Evolutionary conservation across 306 rosid species (phyloP).

Genomic region (Sesbania bispinosa): DNA sequence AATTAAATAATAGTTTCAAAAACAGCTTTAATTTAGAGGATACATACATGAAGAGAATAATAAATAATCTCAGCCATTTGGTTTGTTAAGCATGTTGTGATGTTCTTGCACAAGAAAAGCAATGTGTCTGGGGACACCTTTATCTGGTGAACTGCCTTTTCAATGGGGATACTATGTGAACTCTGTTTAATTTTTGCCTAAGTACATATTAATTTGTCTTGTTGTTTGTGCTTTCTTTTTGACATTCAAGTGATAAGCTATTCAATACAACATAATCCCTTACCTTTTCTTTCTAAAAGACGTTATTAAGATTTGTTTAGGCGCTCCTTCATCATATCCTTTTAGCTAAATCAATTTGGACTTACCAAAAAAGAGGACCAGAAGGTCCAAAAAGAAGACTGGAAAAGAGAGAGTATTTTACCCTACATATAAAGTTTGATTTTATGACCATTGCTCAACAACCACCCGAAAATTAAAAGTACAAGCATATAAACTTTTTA

Average conservation of each 20-base stretch:
- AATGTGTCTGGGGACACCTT: constrained; percentile 46
- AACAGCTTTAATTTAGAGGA: constrained; percentile 24
- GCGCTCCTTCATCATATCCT: constrained; percentile 52
- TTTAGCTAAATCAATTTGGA: constrained; percentile 49
- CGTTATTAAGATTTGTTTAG: constrained; percentile 41
- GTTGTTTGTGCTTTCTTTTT: constrained; percentile 65
- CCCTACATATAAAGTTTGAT: constrained; percentile 65
- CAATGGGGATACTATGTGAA: constrained; percentile 49
- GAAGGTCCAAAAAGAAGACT: constrained; percentile 74
- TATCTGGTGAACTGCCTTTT: constrained; percentile 42
- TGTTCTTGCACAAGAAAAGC: constrained; percentile 43
- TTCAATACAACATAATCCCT: constrained; percentile 38
- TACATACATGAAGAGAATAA: constrained; percentile 4
- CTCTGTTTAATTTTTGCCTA: constrained; percentile 34
- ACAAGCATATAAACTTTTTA: constrained; percentile 47
- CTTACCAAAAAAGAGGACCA: constrained; percentile 50
- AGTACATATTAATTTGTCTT: constrained; percentile 63
- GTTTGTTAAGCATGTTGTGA: constrained; percentile 39
- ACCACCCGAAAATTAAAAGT: constrained; percentile 25
- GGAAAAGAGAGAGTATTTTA: constrained; percentile 52
- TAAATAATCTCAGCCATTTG: not conserved
- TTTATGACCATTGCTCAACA: constrained; percentile 31
- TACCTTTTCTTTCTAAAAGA: constrained; percentile 36
- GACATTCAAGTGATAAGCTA: constrained; percentile 30
- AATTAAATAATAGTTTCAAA: constrained; percentile 27